Evolutionary conservation across 352 stramenopile genomes (phyloP).

Genomic region (Aphanomyces cochlioides): DNA sequence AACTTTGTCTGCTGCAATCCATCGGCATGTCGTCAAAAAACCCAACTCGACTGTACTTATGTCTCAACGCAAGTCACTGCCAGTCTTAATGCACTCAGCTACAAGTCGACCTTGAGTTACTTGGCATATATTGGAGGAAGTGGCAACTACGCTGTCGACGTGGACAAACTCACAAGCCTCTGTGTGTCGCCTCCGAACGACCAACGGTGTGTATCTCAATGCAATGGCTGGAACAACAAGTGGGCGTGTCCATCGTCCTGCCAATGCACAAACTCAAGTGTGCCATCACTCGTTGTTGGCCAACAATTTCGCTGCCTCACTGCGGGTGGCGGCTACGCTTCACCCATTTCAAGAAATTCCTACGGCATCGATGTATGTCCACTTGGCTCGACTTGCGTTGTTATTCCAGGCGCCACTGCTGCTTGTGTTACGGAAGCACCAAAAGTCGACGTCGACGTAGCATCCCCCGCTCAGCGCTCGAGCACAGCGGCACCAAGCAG

Average conservation of each 20-base stretch:
- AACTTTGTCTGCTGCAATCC: slow-evolving; percentile 11
- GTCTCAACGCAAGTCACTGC: neutral
- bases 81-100: neutral
- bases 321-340: neutral
- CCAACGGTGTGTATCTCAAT: slow-evolving; percentile 4
- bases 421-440: neutral
- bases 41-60: slow-evolving; percentile 3
- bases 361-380: slow-evolving; percentile 14
- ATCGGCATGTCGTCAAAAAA: neutral
- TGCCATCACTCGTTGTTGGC: neutral
- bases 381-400: neutral
- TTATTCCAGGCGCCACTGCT: neutral
- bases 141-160: neutral
- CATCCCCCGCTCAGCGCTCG: neutral
- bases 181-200: neutral
- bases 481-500: neutral
- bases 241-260: slow-evolving; percentile 5
- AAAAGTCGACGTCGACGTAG: neutral
- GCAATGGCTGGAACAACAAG: slow-evolving; percentile 18
- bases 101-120: neutral
- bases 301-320: slow-evolving; percentile 8
- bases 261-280: neutral
- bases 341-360: neutral
- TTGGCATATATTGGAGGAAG: neutral
- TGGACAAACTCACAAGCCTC: neutral